These are phyloP conservation scores for Annona cherimola DNA, from an alignment of 164 flowering plant species.

Conservation along the genomic window DNA sequence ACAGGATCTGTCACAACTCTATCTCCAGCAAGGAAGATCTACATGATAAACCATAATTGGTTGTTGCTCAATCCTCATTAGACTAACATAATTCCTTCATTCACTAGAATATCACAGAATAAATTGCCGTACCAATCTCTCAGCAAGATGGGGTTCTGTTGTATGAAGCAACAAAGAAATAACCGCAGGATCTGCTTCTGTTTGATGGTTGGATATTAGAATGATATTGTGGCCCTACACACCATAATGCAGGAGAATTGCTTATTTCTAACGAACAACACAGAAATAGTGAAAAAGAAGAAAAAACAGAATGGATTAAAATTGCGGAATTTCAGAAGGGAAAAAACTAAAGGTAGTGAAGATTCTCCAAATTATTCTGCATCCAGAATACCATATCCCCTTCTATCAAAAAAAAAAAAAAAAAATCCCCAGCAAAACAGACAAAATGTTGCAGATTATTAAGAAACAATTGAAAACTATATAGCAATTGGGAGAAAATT, in stretches of 20 bases:
- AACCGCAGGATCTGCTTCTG: conserved; percentile 96
- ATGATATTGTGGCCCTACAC: conserved; percentile 89
- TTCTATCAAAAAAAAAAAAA: too few species aligned
- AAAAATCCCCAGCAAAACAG: background rate
- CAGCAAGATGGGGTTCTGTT: conserved; percentile 53
- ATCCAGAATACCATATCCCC: background rate
- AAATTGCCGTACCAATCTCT: conserved; percentile 48
- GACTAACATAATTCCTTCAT: conserved; percentile 2
- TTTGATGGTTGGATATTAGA: conserved; percentile 91
- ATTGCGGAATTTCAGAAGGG: background rate
- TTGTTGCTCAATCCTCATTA: conserved; percentile 8
- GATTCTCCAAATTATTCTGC: background rate
- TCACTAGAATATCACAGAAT: conserved; percentile 3
- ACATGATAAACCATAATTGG: conserved; percentile 17
- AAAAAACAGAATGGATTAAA: background rate
- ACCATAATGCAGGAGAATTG: background rate
- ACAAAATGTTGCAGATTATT: background rate
- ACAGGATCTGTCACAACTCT: conserved; percentile 92
- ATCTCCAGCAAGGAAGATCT: conserved; percentile 95
- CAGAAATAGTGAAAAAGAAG: background rate
- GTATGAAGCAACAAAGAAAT: conserved; percentile 77
- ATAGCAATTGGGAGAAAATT: background rate
- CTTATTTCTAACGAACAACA: background rate
- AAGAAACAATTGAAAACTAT: background rate
- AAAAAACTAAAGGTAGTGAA: background rate